Conservation (phyloP, 257 asterid species). For the Forsythia suspensa region DNA sequence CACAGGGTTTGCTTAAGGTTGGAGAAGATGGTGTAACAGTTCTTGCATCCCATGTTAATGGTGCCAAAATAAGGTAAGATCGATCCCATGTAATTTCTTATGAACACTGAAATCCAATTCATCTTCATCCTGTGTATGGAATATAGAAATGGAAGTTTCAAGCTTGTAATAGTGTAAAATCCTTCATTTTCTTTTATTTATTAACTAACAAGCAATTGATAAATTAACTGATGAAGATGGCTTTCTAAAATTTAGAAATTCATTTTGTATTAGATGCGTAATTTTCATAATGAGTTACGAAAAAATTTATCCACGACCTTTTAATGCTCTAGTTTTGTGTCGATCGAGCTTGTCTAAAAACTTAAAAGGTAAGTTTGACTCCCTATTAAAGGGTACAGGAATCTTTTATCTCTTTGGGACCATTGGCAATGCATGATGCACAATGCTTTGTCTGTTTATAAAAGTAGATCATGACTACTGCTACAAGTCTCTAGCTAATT, state of each 20-base stretch:
- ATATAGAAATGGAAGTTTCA: no score
- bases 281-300: background rate
- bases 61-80: constrained; percentile 51
- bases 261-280: background rate
- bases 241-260: no score
- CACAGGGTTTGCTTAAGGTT: constrained; percentile 64
- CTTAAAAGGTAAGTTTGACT: background rate
- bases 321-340: background rate
- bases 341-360: background rate
- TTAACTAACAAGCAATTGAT: no score
- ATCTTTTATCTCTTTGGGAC: background rate
- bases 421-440: background rate
- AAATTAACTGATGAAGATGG: no score
- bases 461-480: background rate
- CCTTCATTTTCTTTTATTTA: no score
- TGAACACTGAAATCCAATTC: background rate
- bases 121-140: no score
- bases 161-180: no score
- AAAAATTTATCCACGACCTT: background rate
- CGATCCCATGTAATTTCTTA: background rate
- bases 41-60: constrained; percentile 59
- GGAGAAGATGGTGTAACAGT: constrained; percentile 51
- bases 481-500: background rate
- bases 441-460: background rate
- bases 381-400: background rate